Evolutionary conservation across 805 yeast genomes (phyloP).

Genomic region (Yarrowia phangngaensis): DNA sequence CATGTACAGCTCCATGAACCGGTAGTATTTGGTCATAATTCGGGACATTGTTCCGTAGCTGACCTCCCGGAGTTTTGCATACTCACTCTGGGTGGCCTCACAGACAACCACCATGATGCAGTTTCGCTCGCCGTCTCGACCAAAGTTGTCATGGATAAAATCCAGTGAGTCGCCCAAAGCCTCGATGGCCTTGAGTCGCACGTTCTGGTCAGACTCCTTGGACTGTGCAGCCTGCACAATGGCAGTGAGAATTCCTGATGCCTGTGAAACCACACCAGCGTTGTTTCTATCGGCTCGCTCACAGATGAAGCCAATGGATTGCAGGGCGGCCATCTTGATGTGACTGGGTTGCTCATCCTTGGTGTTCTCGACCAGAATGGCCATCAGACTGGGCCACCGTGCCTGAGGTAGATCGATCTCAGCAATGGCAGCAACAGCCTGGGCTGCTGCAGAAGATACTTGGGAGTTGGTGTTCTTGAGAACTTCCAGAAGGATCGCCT

Average conservation of each 20-base stretch:
- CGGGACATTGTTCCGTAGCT: conserved; percentile 94
- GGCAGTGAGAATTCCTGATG: conserved; percentile 89
- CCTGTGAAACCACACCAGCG: conserved; percentile 72
- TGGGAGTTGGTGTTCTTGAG: conserved; percentile 64
- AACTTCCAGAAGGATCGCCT: conserved; percentile 55
- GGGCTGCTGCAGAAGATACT: conserved; percentile 87
- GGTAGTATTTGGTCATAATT: conserved; percentile 85
- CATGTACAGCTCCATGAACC: conserved; percentile 91
- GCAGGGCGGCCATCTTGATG: conserved; percentile 79
- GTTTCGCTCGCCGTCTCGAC: conserved; percentile 90
- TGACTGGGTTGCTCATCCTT: conserved; percentile 69
- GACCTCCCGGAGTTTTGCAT: conserved; percentile 79
- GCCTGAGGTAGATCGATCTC: conserved; percentile 83
- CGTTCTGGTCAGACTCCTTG: conserved; percentile 67
- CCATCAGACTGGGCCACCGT: conserved; percentile 86
- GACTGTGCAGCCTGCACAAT: conserved; percentile 94
- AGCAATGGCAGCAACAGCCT: conserved; percentile 95
- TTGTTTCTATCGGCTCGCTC: conserved; percentile 85
- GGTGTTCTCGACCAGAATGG: conserved; percentile 80
- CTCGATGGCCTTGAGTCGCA: conserved; percentile 84
- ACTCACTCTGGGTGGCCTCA: conserved; percentile 93
- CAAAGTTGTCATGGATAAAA: conserved; percentile 84
- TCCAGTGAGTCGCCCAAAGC: conserved; percentile 89
- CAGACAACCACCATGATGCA: conserved; percentile 98
- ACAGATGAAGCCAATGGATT: conserved; percentile 93